Conservation (phyloP, 1,284 basidiomycete species). For the Ustilago trichophora region DNA sequence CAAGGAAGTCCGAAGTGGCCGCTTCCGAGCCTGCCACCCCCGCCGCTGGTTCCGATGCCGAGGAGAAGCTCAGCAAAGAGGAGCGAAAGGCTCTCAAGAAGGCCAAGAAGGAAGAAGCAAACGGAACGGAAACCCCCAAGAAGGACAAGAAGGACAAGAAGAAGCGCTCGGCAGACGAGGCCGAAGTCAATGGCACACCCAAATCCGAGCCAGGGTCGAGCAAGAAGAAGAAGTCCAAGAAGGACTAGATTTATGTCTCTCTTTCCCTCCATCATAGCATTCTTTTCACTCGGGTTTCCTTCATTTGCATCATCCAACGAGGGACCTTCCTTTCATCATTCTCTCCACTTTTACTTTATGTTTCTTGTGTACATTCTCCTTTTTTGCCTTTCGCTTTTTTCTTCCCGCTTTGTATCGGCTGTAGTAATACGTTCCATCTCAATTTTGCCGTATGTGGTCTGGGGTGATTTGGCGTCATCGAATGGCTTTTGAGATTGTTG, state of each 20-base stretch:
- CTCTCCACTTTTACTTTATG: not conserved
- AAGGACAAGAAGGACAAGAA: slow-evolving; percentile 63
- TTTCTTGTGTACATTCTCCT: slow-evolving; percentile 1
- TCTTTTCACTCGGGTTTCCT: too few species aligned
- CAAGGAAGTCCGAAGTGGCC: slow-evolving; percentile 34
- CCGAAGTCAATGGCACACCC: slow-evolving; percentile 46
- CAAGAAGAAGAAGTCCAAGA: slow-evolving; percentile 62
- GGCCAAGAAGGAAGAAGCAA: slow-evolving; percentile 47
- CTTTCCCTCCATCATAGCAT: not conserved
- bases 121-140: slow-evolving; percentile 39
- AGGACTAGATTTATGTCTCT: slow-evolving; percentile 9
- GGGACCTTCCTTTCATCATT: not conserved
- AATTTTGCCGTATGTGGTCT: too few species aligned
- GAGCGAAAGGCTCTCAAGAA: slow-evolving; percentile 53
- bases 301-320: not conserved
- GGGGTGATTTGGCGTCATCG: too few species aligned
- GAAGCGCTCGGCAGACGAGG: slow-evolving; percentile 51
- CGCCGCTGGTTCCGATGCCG: slow-evolving; percentile 69
- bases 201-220: slow-evolving; percentile 46
- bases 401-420: slow-evolving; percentile 8
- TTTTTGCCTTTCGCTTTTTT: not conserved
- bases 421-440: slow-evolving; percentile 28
- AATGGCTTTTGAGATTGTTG: too few species aligned
- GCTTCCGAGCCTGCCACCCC: slow-evolving; percentile 40
- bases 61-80: slow-evolving; percentile 54